These are phyloP conservation scores for Phytophthora chlamydospora DNA, from an alignment of 352 stramenopile species.

Conservation along the genomic window DNA sequence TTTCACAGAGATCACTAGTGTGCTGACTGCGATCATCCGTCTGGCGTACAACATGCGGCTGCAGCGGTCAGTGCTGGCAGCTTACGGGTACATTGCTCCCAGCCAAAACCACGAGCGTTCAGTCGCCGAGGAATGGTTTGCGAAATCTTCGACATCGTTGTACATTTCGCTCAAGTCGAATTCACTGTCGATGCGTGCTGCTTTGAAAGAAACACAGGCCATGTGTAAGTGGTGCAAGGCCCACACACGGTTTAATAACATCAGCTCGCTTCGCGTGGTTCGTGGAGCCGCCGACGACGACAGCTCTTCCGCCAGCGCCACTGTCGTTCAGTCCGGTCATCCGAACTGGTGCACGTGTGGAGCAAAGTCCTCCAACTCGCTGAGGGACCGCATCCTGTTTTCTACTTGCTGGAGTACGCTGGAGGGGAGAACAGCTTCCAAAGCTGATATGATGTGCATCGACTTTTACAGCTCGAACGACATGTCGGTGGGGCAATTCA, in stretches of 20 bases:
- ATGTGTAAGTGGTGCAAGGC: constrained; percentile 89
- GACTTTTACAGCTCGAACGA: constrained; percentile 88
- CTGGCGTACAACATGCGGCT: constrained; percentile 84
- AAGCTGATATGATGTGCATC: constrained; percentile 90
- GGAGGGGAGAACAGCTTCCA: constrained; percentile 75
- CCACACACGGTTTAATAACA: constrained; percentile 84
- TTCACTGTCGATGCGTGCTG: constrained; percentile 82
- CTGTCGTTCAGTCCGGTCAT: constrained; percentile 39
- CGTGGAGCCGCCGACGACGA: constrained; percentile 28
- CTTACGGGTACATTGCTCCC: constrained; percentile 68
- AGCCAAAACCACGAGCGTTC: constrained; percentile 60
- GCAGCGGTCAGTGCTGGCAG: constrained; percentile 61
- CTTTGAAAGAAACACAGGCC: constrained; percentile 77
- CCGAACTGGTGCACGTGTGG: constrained; percentile 66
- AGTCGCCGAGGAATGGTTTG: constrained; percentile 83
- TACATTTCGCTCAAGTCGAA: constrained; percentile 89
- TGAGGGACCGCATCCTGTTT: constrained; percentile 81
- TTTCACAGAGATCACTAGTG: constrained; percentile 73
- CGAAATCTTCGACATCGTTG: constrained; percentile 78
- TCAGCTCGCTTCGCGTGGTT: constrained; percentile 73
- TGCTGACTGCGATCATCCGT: constrained; percentile 67
- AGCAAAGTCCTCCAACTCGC: constrained; percentile 54
- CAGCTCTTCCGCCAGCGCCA: constrained; percentile 16
- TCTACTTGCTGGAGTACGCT: constrained; percentile 87
- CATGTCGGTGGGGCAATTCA: constrained; percentile 83